Conservation (phyloP, 257 asterid genomes). For the Solanum microdontum region DNA sequence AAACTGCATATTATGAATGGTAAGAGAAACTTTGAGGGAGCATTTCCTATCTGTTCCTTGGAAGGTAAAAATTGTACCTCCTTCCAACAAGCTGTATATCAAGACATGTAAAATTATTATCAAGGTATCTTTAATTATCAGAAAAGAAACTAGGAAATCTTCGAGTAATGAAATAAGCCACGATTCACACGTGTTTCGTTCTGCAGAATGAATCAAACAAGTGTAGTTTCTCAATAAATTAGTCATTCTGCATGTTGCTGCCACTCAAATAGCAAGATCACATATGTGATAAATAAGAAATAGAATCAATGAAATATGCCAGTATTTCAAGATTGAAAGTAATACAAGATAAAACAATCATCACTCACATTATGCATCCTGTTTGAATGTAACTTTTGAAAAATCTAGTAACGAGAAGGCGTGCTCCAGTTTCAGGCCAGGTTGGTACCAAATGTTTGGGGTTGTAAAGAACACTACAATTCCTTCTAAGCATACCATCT, state of each 20-base stretch:
- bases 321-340: no score
- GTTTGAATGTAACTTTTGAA: conserved; percentile 41
- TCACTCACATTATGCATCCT: conserved; percentile 61
- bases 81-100: conserved; percentile 51
- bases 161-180: not conserved
- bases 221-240: not conserved
- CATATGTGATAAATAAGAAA: not conserved
- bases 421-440: conserved; percentile 74
- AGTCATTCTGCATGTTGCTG: not conserved
- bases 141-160: not conserved
- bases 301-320: not conserved
- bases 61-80: conserved; percentile 62
- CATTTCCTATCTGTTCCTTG: conserved; percentile 36
- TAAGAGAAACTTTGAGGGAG: conserved; percentile 36
- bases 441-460: conserved; percentile 66
- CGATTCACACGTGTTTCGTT: not conserved
- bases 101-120: not conserved
- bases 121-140: not conserved
- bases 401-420: conserved; percentile 53
- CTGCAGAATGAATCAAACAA: not conserved
- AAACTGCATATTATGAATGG: conserved; percentile 60
- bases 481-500: conserved; percentile 35
- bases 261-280: not conserved
- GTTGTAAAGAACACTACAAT: conserved; percentile 19
- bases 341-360: not conserved